Evolutionary conservation across 2,329 filamentous ascomycete species (phyloP), one percentile per base, ranked within the genome.

Genomic region (Onygenales sp.): DNA sequence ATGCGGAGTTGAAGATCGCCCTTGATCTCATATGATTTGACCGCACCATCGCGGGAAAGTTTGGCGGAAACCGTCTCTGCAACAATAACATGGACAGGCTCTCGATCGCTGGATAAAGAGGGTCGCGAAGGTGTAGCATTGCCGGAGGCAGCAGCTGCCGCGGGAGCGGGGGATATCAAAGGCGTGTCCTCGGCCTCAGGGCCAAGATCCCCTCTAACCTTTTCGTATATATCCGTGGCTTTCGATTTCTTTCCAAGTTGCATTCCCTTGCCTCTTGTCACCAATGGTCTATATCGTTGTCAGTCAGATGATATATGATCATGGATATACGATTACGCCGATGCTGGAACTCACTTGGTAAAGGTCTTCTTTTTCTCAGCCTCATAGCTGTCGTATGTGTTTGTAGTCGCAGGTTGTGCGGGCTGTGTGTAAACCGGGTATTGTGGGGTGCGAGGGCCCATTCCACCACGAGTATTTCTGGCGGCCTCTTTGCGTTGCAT

Each of bases 201-300:
- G n/a, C 90, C 91, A 67, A 97, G 79, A 59, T 97, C 92, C 55
- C 88, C 88, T 60, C 90, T 86, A 36, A 98, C 91, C 64, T 91
- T 87, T 72, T 97, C 92, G 68, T 95, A 97, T 79, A 97, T 95
- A 70, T 95, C 92, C 33, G 87, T 95, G 21, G 88, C 91, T 77
- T 97, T 97, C 56, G 88, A 95, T 76, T 98, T 98, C 78, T 97
- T 97, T 72, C 93, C 93, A 54, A 98, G 78, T 72, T 97, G 92
- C 94, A 98, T 98, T 61, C 93, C 93, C 77, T 98, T 98, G 63
- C 89, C 90, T 74, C 94, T 89, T 55, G 85, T 81, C 49, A 87
- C 67, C 33, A 75, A 54, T 14, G 73, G 68, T 56, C 82, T 64
- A 82, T 67, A 32, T 37, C 21, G 27, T 10, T 31, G 10, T 49